Base-by-base conservation (phyloP, 495 filamentous ascomycete genomes). In the Penicillium canescens region DNA sequence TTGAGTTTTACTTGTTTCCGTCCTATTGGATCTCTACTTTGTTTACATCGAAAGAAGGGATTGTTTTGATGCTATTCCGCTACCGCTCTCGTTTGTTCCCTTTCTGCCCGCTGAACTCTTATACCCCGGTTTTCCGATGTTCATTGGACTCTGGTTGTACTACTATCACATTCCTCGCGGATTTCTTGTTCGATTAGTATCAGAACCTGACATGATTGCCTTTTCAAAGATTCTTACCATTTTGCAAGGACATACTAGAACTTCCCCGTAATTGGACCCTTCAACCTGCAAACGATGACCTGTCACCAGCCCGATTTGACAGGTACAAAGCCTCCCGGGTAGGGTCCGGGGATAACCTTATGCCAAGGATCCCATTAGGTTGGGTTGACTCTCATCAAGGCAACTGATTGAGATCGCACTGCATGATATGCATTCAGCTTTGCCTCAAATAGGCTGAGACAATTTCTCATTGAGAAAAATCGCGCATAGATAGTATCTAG, bases 101-200 rank as follows among this genome's bases (percentile, higher is more conserved):
- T 48, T 45, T 42, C 40, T 47, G 42, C 50, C 39, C 56, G 62
- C 61, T 52, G 42, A 50, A 61, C 62, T 52, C 47, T 66, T 71
- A 69, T 68, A 67, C 63, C 61, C 68, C 59, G 63, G 64, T 65
- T 62, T 65, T 52, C 64, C 56, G 61, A 67, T 65, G 59, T 62
- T 67, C 41, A 65, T 65, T 60, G 64, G 64, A 67, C 64, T 59
- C 64, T 67, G 64, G 64, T 46, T 74, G 71, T 74, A 72, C 69
- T 62, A 72, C 49, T 65, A 65, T 55, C 56, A 62, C 43, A 36
- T 54, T 42, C 43, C 42, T 23, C 55, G 51, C 37, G 61, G 56
- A 52, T 52, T 55, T 31, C 52, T 49, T 46, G 50, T 55, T 36
- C 52, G 57, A 28, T 46, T 52, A 54, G 61, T 59, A 53, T 57